Conservation (phyloP, 2,329 filamentous ascomycete genomes). For the Pseudogymnoascus sp. region DNA sequence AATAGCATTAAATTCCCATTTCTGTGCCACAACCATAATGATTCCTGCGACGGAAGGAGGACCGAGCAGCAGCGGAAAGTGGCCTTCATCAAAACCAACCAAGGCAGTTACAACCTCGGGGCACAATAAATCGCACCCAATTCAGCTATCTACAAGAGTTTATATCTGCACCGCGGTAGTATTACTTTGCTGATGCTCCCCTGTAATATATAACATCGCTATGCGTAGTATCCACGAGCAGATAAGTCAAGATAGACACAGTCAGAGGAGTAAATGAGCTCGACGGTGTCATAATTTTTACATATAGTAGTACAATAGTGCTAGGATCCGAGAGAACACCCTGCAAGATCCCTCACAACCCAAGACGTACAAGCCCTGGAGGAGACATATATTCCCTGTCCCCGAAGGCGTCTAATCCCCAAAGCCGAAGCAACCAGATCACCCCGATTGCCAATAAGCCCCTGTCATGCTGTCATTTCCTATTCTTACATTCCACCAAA, state of each 20-base stretch:
- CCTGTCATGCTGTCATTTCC: neutral
- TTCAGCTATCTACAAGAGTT: neutral
- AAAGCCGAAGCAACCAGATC: slow-evolving; percentile 6
- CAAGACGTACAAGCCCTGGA: neutral
- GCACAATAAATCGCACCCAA: neutral
- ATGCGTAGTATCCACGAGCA: neutral
- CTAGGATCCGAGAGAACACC: neutral
- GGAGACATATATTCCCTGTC: neutral
- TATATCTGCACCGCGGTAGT: neutral
- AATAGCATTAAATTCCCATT: neutral
- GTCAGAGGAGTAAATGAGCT: neutral
- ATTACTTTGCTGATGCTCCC: too few relatives aligned
- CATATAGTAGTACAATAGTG: slow-evolving; percentile 1
- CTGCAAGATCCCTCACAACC: neutral
- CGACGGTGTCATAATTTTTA: neutral
- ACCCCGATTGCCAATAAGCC: neutral
- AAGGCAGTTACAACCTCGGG: neutral
- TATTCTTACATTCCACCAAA: slow-evolving; percentile 38
- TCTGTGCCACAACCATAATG: neutral
- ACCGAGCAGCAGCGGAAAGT: too few relatives aligned
- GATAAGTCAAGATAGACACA: neutral
- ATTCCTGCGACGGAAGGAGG: too few relatives aligned
- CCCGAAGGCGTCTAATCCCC: neutral
- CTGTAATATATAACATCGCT: neutral
- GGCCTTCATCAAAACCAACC: too few relatives aligned